Evolutionary conservation across 306 rosid genomes (phyloP).

Genomic region (Boehmeria nivea): DNA sequence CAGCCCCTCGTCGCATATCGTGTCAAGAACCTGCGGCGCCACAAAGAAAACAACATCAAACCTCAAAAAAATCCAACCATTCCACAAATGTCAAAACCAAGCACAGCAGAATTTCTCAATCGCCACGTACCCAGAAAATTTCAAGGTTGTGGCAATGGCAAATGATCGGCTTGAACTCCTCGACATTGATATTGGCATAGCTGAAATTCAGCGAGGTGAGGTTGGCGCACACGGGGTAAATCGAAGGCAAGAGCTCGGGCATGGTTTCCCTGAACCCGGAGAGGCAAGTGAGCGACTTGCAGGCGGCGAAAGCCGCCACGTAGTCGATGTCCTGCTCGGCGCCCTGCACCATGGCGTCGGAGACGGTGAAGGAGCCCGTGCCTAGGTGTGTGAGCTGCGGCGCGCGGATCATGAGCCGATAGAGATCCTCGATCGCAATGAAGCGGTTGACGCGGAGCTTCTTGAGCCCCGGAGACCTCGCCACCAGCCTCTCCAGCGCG

Average conservation of each 20-base stretch:
- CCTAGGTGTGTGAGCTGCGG: conserved; percentile 81
- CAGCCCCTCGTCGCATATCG: conserved; percentile 81
- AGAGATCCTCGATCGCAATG: conserved; percentile 52
- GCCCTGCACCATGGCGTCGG: conserved; percentile 30
- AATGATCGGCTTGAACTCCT: conserved; percentile 56
- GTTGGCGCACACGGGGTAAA: conserved; percentile 59
- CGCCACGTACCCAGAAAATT: conserved; percentile 60
- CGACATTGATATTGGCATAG: conserved; percentile 53
- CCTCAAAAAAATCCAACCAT: conserved; percentile 2
- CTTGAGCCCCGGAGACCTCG: conserved; percentile 70
- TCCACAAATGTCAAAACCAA: not conserved
- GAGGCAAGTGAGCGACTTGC: conserved; percentile 72
- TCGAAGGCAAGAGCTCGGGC: conserved; percentile 50
- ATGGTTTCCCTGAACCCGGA: conserved; percentile 76
- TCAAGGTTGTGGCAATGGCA: conserved; percentile 60
- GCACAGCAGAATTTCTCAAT: not conserved
- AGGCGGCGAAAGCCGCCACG: conserved; percentile 56
- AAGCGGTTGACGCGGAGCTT: conserved; percentile 55
- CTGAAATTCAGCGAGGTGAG: conserved; percentile 72
- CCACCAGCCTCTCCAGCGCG: conserved; percentile 78
- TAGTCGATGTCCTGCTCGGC: conserved; percentile 58
- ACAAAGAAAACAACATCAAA: conserved; percentile 17
- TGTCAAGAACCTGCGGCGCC: conserved; percentile 60
- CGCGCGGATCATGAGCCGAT: conserved; percentile 50
- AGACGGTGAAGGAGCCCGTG: conserved; percentile 48